A percentile compares a stretch with the other conserved stretches of the same genome.
Evolutionary conservation across 768 basidiomycete species (phyloP).

Genomic region (Suillus decipiens): DNA sequence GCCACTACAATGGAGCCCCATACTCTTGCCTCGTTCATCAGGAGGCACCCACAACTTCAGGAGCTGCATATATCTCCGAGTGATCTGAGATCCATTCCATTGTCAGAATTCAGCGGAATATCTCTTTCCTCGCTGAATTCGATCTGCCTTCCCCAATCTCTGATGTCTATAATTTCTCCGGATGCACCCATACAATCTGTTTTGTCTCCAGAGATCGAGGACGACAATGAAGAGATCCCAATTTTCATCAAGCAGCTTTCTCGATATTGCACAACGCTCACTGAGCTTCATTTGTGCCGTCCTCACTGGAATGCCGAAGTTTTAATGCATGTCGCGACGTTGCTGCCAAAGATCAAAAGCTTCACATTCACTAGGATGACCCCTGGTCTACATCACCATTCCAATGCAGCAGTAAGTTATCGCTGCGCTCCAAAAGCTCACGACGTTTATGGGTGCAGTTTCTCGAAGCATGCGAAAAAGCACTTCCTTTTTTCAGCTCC

Average conservation of each 20-base stretch:
- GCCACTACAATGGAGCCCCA: conserved; percentile 6
- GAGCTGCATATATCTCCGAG: conserved; percentile 10
- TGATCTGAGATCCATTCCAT: neutral
- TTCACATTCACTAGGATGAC: conserved; percentile 1
- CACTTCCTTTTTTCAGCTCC: neutral
- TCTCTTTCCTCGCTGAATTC: conserved; percentile 4
- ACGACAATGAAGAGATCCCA: conserved; percentile 2
- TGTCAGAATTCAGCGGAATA: conserved; percentile 10
- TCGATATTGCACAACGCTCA: neutral
- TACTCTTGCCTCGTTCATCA: conserved; percentile 8
- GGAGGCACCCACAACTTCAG: conserved; percentile 6
- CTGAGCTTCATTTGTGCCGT: conserved; percentile 3
- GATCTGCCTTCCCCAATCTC: neutral
- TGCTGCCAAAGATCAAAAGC: neutral
- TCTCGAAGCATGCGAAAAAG: conserved; percentile 3
- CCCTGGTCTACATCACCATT: neutral
- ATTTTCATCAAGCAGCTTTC: neutral
- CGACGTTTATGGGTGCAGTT: neutral
- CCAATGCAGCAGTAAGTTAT: neutral
- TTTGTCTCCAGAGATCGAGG: conserved; percentile 7
- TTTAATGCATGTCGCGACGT: conserved; percentile 1
- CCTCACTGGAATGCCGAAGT: neutral
- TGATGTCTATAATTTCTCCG: conserved; percentile 7
- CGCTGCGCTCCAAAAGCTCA: neutral
- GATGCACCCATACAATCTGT: conserved; percentile 6